phyloP scores from a whole-genome alignment of 2,329 filamentous ascomycete genomes.

The Aspergillus phoenicis region DNA sequence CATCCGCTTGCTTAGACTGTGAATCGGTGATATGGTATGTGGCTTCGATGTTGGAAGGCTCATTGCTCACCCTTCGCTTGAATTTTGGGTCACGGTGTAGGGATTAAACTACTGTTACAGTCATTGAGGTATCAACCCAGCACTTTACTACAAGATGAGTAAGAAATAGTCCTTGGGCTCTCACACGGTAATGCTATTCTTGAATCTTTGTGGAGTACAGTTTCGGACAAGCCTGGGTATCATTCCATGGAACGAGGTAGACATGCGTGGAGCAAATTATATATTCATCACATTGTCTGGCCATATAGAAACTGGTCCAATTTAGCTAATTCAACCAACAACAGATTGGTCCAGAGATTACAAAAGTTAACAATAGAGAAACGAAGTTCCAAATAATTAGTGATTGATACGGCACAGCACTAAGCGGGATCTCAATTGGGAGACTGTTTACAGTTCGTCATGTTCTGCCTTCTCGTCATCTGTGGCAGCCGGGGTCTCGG shows the following conservation, averaged over 20 bases:
- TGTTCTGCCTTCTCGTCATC: constrained; percentile 36
- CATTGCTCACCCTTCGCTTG: background rate
- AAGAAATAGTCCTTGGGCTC: too few relatives aligned
- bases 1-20: background rate
- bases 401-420: constrained; percentile 12
- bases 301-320: background rate
- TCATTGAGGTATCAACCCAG: too few relatives aligned
- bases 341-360: background rate
- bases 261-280: background rate
- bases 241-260: background rate
- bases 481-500: constrained; percentile 25
- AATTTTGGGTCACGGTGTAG: too few relatives aligned
- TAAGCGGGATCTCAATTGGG: constrained; percentile 4
- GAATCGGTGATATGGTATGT: background rate
- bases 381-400: background rate
- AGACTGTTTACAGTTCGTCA: constrained; percentile 42
- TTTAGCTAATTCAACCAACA: background rate
- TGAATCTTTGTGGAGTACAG: too few relatives aligned
- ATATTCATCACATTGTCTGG: background rate
- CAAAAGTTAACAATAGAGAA: background rate
- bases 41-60: background rate
- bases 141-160: too few relatives aligned
- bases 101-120: too few relatives aligned
- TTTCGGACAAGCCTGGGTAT: too few relatives aligned
- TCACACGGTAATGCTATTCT: too few relatives aligned